Evolutionary conservation across 805 yeast genomes (phyloP), one percentile per base, ranked within the genome.

Genomic region (Wickerhamia fluorescens): DNA sequence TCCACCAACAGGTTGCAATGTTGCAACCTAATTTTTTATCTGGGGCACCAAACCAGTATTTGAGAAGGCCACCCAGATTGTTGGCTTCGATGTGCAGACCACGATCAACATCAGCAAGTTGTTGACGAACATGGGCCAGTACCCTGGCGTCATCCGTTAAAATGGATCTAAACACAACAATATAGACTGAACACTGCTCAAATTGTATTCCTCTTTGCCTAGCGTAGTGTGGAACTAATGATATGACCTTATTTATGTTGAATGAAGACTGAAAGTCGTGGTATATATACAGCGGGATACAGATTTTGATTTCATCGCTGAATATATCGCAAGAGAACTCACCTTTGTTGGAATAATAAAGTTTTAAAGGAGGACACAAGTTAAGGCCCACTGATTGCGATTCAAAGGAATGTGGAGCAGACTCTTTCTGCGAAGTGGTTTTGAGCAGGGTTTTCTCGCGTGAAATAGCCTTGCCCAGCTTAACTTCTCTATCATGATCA

Each of bases 1-100:
- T 37, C 66, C 66, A 60, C 51, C 60, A 47, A 33, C 66, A 60
- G 3, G 66, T 60, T 2, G 66, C 66, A 24, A 60, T 39, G 33
- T 60, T 60, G 30, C 49, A 44, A 1, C 58, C 65, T 6, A 35
- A 29, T 9, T 25, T 38, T 15, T 44, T 46, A 32, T 59, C 52
- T 2, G 66, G 65, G 5, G 46, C 38, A 0, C 66, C 66, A 35
- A 45, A 59, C 62, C 64, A 59, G 39, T 60, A 59, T 34, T 59
- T 59, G 29, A 59, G 38, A 6, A 59, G 43, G 0, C 66, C 66
- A 2, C 66, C 66, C 5, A 57, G 45, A 8, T 17, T 27, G 37
- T 48, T 59, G 11, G 66, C 66, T 31, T 58, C 66, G 11, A 27
- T 30, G 30, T 59, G 66, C 3, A 62, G 49, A 2, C 31, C 44